Base-by-base conservation (phyloP, 768 basidiomycete species). In the Clitopilus hobsonii region DNA sequence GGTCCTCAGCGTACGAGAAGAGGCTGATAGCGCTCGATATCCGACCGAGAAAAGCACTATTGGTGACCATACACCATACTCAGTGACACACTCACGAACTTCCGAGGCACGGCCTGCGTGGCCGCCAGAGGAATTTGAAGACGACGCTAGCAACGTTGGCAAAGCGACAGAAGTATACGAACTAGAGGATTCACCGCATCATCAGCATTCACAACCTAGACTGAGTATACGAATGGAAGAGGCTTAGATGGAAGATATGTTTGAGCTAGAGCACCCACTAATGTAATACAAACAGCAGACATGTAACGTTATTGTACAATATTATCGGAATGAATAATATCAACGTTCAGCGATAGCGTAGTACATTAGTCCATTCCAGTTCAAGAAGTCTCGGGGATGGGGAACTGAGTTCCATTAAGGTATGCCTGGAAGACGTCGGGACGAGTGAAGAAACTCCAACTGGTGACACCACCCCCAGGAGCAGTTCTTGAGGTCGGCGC, bases 351-450 rank as follows among this genome's bases (percentile, higher is more conserved):
- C n/a, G n/a, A n/a, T n/a, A n/a, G n/a, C n/a, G 7, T 32, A 32
- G 16, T 32, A 32, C 30, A 16, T 32, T 32, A 32, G 30, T 32
- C 16, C 30, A 16, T 7, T 7, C 30, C 30, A 7, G 30, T 16
- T 32, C 16, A 32, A 18, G 41, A 18, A 20, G 41, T 45, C 41
- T 64, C 61, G 20, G 47, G 59, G 16, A 61, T 50, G 6, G 63
- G 63, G 38, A 64, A 64, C n/a, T 28, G 47, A 10, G 53, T 54
- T 18, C 63, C 59, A 2, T 52, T 52, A 8, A 53, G 53, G 47
- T 60, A 64, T 3, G 63, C 63, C 49, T 60, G 38, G 22, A 62
- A 29, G 25, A 64, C 63, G 25, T 61, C 61, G 1, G 63, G 61
- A 20, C 57, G 55, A 1, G 57, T 58, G 11, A 64, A 64, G 28